Base-by-base conservation (phyloP, 306 rosid genomes). In the Rubus idaeus region DNA sequence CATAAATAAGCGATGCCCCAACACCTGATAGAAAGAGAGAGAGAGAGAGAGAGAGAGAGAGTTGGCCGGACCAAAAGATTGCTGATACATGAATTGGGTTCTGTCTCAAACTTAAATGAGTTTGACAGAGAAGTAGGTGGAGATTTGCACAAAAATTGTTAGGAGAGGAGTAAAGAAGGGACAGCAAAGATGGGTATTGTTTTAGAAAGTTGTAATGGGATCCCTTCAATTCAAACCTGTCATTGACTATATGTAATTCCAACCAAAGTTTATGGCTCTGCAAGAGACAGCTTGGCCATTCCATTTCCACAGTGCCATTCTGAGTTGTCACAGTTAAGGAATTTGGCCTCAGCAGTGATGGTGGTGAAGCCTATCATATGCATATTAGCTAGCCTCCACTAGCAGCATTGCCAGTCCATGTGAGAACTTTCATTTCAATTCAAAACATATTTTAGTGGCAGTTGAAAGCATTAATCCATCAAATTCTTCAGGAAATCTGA, bases 61-160 rank as follows among this genome's bases (percentile, higher is more conserved):
- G 21, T 3, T 74, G 81, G 74, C 35, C 35, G 35, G 35, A 0
- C 67, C 78, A 23, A 47, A 46, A 16, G 53, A 66, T n/a, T n/a
- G 66, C 57, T 55, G 74, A 77, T 72, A 75, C 41, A 73, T 50
- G 64, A 56, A 69, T 35, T 64, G 70, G 82, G 63, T 53, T 77
- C 80, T 79, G 85, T 72, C 68, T 61, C 58, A 20, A 81, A 81
- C 21, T 86, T 82, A 9, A 85, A 87, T 83, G 83, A 71, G 10
- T 0, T 35, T 51, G 44, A 8, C 88, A 87, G 88, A 78, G 79
- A 41, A 65, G 88, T 87, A 3, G 93, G 71, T 89, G 85, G 72
- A 62, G 69, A 57, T 16, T 11, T 78, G 60, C 83, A 83, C 81
- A 77, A 78, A 62, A 84, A 45, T 20, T 84, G 81, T 70, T 73